Evolutionary conservation across 352 stramenopile genomes (phyloP), one percentile per base, ranked within the genome.

Genomic region (Phytopythium litorale): DNA sequence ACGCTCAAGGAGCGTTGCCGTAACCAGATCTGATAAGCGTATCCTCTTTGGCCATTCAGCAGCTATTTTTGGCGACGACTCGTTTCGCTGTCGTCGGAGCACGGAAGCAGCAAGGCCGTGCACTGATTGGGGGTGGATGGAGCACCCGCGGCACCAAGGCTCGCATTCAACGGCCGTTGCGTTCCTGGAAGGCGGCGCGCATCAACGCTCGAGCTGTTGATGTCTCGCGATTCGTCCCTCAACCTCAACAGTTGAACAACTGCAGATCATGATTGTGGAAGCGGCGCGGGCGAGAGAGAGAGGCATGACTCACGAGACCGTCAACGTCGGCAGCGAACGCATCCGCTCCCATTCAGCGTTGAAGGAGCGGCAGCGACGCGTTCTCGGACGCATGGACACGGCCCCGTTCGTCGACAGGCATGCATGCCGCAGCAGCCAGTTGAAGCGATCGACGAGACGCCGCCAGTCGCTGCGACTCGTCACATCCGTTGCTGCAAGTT

Each of bases 21-120:
- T 38, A 55, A 55, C 49, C 49, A 55, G 49, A 56, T 56, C 50
- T 56, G 50, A 56, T 56, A 56, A 56, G 30, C 50, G 18, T 56
- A 56, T 56, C 50, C 50, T 12, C 16, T 5, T 4, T 25, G 9
- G 45, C 21, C 25, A 23, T 12, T 3, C 33, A 9, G 33, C 33
- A 13, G 49, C 49, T 55, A 55, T 55, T 55, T 13, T 1, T 55
- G 49, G 23, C n/a, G n/a, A n/a, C 7, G 16, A 25, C 49, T 19
- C 23, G 49, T 38, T 55, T 55, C 15, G 25, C n/a, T 6, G 16
- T n/a, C 23, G 42, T n/a, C n/a, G n/a, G n/a, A n/a, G n/a, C n/a
- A n/a, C n/a, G n/a, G n/a, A n/a, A n/a, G n/a, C n/a, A n/a, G n/a
- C n/a, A n/a, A n/a, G n/a, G n/a, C n/a, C n/a, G n/a, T n/a, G n/a